Conservation (phyloP, 345 rosid species). For the Physaria fendleri region DNA sequence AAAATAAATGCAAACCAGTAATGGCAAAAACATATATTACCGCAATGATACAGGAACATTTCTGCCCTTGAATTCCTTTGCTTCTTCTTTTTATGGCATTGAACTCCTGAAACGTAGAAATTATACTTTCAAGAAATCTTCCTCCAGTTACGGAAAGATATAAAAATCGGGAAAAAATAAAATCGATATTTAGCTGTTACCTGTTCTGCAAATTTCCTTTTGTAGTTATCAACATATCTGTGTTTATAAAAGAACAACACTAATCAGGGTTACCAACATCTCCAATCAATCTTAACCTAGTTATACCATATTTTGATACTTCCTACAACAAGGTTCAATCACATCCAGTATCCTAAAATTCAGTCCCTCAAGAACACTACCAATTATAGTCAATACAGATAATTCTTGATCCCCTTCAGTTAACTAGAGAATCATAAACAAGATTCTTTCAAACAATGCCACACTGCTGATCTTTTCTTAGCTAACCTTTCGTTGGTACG, state of each 20-base stretch:
- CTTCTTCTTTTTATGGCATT: slow-evolving; percentile 64
- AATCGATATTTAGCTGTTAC: slow-evolving; percentile 28
- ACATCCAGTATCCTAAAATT: not conserved
- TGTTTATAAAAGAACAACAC: slow-evolving; percentile 29
- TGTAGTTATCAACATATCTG: slow-evolving; percentile 71
- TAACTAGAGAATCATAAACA: too few species aligned
- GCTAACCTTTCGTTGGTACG: slow-evolving; percentile 47
- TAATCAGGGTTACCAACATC: slow-evolving; percentile 23
- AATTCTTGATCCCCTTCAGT: too few species aligned
- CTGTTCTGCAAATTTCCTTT: slow-evolving; percentile 87
- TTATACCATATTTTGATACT: not conserved
- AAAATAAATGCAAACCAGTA: not conserved
- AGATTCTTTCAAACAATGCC: not conserved
- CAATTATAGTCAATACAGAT: not conserved
- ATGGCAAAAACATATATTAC: slow-evolving; percentile 42
- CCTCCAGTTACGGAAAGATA: not conserved
- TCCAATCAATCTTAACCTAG: not conserved
- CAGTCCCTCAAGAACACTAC: not conserved
- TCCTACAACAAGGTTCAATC: not conserved
- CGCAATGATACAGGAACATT: slow-evolving; percentile 55
- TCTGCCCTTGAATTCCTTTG: slow-evolving; percentile 41
- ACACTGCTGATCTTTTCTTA: not conserved
- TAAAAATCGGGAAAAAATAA: not conserved
- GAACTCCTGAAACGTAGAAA: slow-evolving; percentile 48
- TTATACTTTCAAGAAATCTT: not conserved